Base-by-base conservation (phyloP, 805 yeast genomes). In the Candida pseudofarinosa region DNA sequence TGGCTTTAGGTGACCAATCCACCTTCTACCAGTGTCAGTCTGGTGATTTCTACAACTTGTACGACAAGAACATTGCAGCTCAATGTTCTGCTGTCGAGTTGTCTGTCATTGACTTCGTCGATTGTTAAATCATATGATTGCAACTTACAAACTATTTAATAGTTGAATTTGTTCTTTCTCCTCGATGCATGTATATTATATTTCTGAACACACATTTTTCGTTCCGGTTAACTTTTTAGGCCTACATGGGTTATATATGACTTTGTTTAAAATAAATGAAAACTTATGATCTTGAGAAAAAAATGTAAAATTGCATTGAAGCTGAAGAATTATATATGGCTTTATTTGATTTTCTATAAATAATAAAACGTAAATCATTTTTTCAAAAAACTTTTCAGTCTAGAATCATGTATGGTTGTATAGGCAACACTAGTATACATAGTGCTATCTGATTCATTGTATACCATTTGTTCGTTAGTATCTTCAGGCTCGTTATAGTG, bases 41-140 rank as follows among this genome's bases (percentile, higher is more conserved):
- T 34, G 91, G 91, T 55, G 72, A 71, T 56, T 85, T 85, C 77
- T 83, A 82, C 83, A 85, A 85, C 75, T 69, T 85, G 65, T 85
- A 85, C 65, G 87, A 83, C 60, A 68, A 79, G 62, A 48, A 50
- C 40, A 61, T 81, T 42, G 88, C 82, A 45, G 63, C 58, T 20
- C 86, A 81, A 58, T 83, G 90, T 74, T 58, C 67, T 42, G 73
- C 81, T 45, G 85, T 85, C 55, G 67, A 79, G 59, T 74, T 85
- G 55, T 69, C 69, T 48, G 69, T 81, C 51, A 78, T 82, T 49
- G 79, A 77, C 56, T 71, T 82, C 53, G 73, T 80, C 48, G 53
- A 62, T 36, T 83, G 89, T 70, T 74, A 69, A 46, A 26, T 30
- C 4, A 3, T 17, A 19, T 37, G 17, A 13, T 32, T 10, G 14